Base-by-base conservation (phyloP, 768 basidiomycete genomes). In the Boletus speciosus region DNA sequence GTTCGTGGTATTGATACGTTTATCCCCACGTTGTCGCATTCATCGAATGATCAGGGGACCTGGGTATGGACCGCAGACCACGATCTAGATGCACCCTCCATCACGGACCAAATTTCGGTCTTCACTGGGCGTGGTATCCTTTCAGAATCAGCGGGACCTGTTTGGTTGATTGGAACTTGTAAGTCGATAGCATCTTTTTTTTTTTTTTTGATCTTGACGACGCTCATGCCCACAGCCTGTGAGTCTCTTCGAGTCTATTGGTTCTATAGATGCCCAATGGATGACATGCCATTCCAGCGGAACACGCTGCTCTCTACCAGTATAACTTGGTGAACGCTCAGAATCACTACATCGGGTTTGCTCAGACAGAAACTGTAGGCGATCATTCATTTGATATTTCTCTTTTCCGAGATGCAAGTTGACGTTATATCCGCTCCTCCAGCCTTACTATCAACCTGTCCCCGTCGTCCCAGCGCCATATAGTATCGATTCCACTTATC, bases 11-110 rank as follows among this genome's bases (percentile, higher is more conserved):
- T 53, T 6, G 8, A 31, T 32, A 7, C 2, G 1, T 23, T 38
- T 14, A 10, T 19, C 12, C 1, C 23, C 19, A 3, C 5, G 4
- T 4, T 19, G 2, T 39, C 12, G 4, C 6, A 54, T 21, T 50
- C 15, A 54, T 21, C 34, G 27, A 35, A 32, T 15, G 15, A 40
- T 36, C 49, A 86, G 84, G 86, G 84, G 5, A 78, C 82, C 15
- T 91, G 88, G 90, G 79, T 88, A 4, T 92, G 90, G 90, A 71
- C 81, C 7, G 87, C 89, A 10, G 90, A 93, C 60, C 90, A 93
- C 60, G 64, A 65, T 32, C 4, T 65, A 6, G 83, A 88, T 54
- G 70, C 10, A 23, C 1, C 86, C 23, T 81, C 84, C 49, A 69
- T 71, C 6, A 62, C 75, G 31, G 73, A 73, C n/a, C 81, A 82